Evolutionary conservation across 2,329 filamentous ascomycete genomes (phyloP).

Genomic region (Fusarium sp.): DNA sequence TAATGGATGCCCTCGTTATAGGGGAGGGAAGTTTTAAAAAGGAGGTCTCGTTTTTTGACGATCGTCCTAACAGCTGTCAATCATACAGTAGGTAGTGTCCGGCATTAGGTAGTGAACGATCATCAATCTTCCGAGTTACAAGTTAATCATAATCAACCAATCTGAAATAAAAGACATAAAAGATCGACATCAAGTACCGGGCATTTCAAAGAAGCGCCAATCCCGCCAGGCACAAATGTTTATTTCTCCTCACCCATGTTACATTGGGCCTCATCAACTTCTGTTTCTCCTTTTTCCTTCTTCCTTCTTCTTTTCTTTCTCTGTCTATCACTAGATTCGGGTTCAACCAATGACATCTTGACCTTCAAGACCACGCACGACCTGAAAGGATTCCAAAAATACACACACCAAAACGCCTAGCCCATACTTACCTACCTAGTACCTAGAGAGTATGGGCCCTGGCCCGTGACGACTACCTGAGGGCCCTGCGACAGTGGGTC

Average conservation of each 20-base stretch:
- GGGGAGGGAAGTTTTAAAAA: not conserved
- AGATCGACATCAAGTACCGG: conserved; percentile 16
- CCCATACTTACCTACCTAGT: no score
- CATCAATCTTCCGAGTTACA: not conserved
- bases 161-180: not conserved
- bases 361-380: not conserved
- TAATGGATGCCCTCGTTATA: not conserved
- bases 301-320: not conserved
- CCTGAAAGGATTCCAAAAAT: conserved; percentile 33
- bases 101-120: not conserved
- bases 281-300: not conserved
- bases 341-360: conserved; percentile 1
- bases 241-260: not conserved
- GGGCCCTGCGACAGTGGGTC: conserved; percentile 21
- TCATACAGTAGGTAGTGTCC: not conserved
- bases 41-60: not conserved
- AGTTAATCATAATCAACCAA: not conserved
- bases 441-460: conserved; percentile 1
- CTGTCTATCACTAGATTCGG: not conserved
- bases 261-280: not conserved
- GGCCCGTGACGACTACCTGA: conserved; percentile 11
- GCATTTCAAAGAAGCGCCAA: not conserved
- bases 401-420: conserved; percentile 1
- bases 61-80: not conserved
- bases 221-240: not conserved